Percentiles rank a stretch among this genome's conserved stretches.
These are phyloP conservation scores for Gaeumannomyces tritici DNA, from an alignment of 2,329 filamentous ascomycete species.

Conservation along the genomic window DNA sequence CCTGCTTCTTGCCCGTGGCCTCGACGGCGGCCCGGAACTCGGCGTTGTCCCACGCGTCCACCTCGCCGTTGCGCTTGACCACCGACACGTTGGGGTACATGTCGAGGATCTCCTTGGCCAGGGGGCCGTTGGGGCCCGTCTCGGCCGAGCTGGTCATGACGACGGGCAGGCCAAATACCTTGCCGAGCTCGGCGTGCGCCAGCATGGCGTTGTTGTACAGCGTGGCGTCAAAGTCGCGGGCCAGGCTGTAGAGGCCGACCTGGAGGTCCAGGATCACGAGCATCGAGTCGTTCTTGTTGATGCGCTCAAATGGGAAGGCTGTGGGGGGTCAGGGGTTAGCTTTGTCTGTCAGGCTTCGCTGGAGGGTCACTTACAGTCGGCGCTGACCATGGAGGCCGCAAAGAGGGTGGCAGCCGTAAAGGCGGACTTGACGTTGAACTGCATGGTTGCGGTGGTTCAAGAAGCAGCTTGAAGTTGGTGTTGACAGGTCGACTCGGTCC, in stretches of 20 bases:
- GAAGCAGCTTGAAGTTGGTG: no score
- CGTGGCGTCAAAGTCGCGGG: slow-evolving; percentile 56
- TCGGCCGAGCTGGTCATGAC: slow-evolving; percentile 64
- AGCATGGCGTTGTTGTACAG: slow-evolving; percentile 59
- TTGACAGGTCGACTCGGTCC: no score
- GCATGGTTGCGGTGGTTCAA: neutral
- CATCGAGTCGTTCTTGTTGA: slow-evolving; percentile 20
- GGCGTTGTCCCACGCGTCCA: slow-evolving; percentile 68
- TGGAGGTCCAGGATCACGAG: slow-evolving; percentile 52
- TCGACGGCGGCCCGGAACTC: slow-evolving; percentile 57
- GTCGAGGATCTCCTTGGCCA: slow-evolving; percentile 59
- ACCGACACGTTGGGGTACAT: slow-evolving; percentile 59
- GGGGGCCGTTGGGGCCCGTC: slow-evolving; percentile 58
- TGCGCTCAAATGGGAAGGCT: slow-evolving; percentile 16
- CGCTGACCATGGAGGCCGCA: neutral
- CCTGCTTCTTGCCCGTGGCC: slow-evolving; percentile 56
- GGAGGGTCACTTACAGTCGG: neutral
- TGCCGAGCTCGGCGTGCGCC: slow-evolving; percentile 56
- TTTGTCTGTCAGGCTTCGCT: neutral
- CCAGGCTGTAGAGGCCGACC: slow-evolving; percentile 46
- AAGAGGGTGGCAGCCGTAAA: neutral
- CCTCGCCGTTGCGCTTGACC: slow-evolving; percentile 60
- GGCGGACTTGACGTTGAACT: slow-evolving; percentile 1
- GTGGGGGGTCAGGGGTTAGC: no score
- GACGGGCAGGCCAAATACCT: slow-evolving; percentile 58